These are phyloP conservation scores for Fusarium denticulatum DNA, from an alignment of 2,329 filamentous ascomycete species.

Conservation along the genomic window DNA sequence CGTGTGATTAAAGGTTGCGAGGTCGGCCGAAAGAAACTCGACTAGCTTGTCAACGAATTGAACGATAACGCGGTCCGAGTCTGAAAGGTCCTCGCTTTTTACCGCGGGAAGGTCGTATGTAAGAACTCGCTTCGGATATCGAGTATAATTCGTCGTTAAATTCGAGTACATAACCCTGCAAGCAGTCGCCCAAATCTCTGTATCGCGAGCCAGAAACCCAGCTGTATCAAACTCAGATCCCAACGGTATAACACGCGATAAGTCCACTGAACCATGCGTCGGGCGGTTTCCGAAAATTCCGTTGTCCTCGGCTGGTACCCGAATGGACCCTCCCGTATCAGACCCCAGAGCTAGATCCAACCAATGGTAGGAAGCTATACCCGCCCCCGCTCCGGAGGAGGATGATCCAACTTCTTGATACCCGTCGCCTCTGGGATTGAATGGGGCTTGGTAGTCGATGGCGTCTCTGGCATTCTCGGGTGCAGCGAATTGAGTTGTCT, in stretches of 20 bases:
- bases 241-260: not conserved
- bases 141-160: not conserved
- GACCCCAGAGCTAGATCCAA: not conserved
- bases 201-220: not conserved
- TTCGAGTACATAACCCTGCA: not conserved
- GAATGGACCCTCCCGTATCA: not conserved
- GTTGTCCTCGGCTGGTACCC: not conserved
- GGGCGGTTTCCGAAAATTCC: not conserved
- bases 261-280: not conserved
- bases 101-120: not conserved
- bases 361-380: not conserved
- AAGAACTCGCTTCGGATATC: not conserved
- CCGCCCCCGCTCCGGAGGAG: not conserved
- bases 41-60: not conserved
- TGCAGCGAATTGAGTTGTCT: not conserved
- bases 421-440: not conserved
- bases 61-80: not conserved
- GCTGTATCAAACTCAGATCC: not conserved
- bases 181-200: not conserved
- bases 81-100: accelerated
- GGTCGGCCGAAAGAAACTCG: not conserved
- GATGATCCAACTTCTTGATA: not conserved
- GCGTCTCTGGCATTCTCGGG: not conserved
- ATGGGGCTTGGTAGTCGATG: not conserved
- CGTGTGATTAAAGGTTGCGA: not conserved